phyloP scores from a whole-genome alignment of 371 early-diverging fungal genomes.

The Funneliformis caledonium region DNA sequence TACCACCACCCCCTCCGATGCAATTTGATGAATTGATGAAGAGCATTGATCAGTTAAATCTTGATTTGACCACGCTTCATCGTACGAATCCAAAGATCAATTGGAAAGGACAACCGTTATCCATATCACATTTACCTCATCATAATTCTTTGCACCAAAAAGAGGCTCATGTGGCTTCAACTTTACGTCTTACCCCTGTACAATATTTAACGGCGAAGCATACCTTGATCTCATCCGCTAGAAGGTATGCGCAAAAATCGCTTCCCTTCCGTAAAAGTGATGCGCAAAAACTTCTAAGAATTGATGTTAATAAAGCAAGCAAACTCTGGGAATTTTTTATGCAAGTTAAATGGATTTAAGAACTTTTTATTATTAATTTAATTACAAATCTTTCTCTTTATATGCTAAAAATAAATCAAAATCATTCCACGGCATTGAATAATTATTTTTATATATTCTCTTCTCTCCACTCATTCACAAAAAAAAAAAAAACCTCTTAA shows the following conservation, averaged over 20 bases:
- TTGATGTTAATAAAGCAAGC: slow-evolving; percentile 78
- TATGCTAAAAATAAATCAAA: not conserved
- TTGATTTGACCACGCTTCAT: slow-evolving; percentile 11
- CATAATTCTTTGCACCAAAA: slow-evolving; percentile 19
- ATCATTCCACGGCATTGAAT: too few species aligned
- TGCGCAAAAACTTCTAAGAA: slow-evolving; percentile 71
- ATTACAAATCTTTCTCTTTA: not conserved
- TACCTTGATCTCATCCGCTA: slow-evolving; percentile 32
- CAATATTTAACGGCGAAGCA: slow-evolving; percentile 39
- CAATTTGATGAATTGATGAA: slow-evolving; percentile 27
- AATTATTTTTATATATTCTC: too few species aligned
- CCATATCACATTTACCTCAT: slow-evolving; percentile 33
- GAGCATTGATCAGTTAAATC: slow-evolving; percentile 1
- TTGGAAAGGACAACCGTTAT: slow-evolving; percentile 37
- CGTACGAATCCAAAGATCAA: not conserved
- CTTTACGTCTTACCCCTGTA: slow-evolving; percentile 35
- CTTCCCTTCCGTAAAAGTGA: slow-evolving; percentile 67
- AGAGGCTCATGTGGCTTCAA: slow-evolving; percentile 36
- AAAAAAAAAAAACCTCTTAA: too few species aligned
- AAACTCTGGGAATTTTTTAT: slow-evolving; percentile 69
- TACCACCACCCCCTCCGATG: slow-evolving; percentile 34
- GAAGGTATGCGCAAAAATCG: slow-evolving; percentile 13
- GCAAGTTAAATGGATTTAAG: slow-evolving; percentile 56
- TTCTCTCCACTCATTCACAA: too few species aligned
- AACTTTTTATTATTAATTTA: not conserved